phyloP scores from a whole-genome alignment of 148 eudicot species.

The Vaccinium vitisidaea region DNA sequence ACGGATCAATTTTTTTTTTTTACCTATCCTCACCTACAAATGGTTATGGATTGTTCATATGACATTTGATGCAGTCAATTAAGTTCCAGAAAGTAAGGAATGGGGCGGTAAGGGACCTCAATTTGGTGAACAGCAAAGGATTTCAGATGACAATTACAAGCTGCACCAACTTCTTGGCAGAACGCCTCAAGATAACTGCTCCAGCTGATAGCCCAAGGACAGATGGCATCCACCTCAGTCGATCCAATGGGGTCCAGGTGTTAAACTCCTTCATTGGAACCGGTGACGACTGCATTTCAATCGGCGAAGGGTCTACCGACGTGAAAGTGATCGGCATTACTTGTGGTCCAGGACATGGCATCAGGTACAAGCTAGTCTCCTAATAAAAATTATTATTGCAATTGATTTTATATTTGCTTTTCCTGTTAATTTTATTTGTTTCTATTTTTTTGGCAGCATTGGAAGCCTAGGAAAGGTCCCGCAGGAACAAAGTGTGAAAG shows the following conservation, averaged over 20 bases:
- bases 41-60: background rate
- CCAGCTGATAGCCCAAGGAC: slow-evolving; percentile 44
- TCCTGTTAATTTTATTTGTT: background rate
- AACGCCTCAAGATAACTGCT: slow-evolving; percentile 38
- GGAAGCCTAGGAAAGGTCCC: slow-evolving; percentile 45
- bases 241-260: slow-evolving; percentile 31
- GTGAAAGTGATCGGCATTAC: slow-evolving; percentile 27
- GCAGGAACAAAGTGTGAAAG: slow-evolving; percentile 30
- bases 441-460: slow-evolving; percentile 16
- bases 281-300: slow-evolving; percentile 58
- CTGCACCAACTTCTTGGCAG: slow-evolving; percentile 31
- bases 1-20: background rate
- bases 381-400: background rate
- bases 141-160: slow-evolving; percentile 36
- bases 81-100: background rate
- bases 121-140: slow-evolving; percentile 1
- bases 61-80: slow-evolving; percentile 1
- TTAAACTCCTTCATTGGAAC: slow-evolving; percentile 36
- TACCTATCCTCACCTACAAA: background rate
- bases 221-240: slow-evolving; percentile 54
- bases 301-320: slow-evolving; percentile 43
- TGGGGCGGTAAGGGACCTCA: background rate
- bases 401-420: background rate
- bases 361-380: slow-evolving; percentile 35
- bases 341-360: slow-evolving; percentile 66